Evolutionary conservation across 1,284 basidiomycete genomes (phyloP), one percentile per base, ranked within the genome.

Genomic region (Lignosus rhinocerotis): DNA sequence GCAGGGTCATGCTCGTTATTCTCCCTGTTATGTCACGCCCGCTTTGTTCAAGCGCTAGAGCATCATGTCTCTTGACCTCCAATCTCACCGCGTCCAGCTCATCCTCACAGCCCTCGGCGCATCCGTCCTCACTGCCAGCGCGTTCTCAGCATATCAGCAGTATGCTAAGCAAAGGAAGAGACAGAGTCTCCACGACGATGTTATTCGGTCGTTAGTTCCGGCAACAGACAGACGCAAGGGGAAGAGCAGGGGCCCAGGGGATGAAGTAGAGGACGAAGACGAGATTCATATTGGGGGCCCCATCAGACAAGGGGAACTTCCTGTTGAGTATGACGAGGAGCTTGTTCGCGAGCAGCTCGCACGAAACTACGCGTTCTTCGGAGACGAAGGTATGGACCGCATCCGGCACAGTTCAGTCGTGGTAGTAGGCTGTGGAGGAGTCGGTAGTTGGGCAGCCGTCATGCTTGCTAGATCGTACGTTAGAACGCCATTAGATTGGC

Each of bases 281-380:
- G 55, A 51, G n/a, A 54, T 64, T 25, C 50, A 51, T 3, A 17
- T 64, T 16, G 55, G 50, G 11, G 55, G 48, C 33, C 11, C 45
- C 43, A 46, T 58, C 31, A 10, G 19, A n/a, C 57, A 55, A 16
- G 25, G 56, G 5, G 59, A 49, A 0, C 31, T 56, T 9, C 56
- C 60, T 4, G 12, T 59, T 16, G 75, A 73, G 43, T 93, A 90
- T 67, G 84, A 90, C 61, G 93, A 96, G 67, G 83, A 81, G 31
- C 79, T 96, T 34, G 83, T 94, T 56, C 79, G 85, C 55, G 93
- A 96, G 69, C 90, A 98, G 74, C 82, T 99, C 39, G 91, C 95
- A 6, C 80, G 97, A 46, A 98, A 98, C 75, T 98, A 97, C 71
- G 88, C 91, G 19, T 98, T 99, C 76, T 90, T 99, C 49, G 94